Evolutionary conservation across 768 basidiomycete genomes (phyloP).

Genomic region (Porphyrellus cyaneotinctus): DNA sequence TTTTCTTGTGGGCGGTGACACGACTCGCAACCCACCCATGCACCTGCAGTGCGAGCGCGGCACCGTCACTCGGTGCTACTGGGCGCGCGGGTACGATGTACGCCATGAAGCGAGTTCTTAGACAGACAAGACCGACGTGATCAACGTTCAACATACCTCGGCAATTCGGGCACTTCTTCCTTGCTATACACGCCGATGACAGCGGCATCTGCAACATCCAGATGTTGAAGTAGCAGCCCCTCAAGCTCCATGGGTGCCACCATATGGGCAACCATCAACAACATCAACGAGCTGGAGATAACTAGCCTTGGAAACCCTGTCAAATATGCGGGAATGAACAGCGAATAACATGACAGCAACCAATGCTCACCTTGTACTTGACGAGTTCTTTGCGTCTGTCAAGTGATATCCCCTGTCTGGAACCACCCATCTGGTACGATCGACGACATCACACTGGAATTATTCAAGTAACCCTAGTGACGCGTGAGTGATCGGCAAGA

Average conservation of each 20-base stretch:
- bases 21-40: constrained; percentile 62
- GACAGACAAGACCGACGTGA: background rate
- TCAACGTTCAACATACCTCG: constrained; percentile 41
- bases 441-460: constrained; percentile 63
- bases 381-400: constrained; percentile 73
- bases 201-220: constrained; percentile 71
- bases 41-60: constrained; percentile 45
- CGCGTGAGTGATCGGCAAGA: background rate
- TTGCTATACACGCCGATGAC: constrained; percentile 72
- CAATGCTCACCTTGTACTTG: constrained; percentile 56
- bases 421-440: constrained; percentile 79
- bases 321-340: background rate
- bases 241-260: constrained; percentile 89
- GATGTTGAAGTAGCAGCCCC: constrained; percentile 66
- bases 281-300: background rate
- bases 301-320: constrained; percentile 71
- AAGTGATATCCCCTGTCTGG: constrained; percentile 86
- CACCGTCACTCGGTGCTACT: constrained; percentile 16
- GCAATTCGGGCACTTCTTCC: constrained; percentile 76
- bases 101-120: constrained; percentile 40
- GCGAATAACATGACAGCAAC: too few species aligned
- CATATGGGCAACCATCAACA: too few species aligned
- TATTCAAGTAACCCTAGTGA: constrained; percentile 70
- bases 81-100: constrained; percentile 43
- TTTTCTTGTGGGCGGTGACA: constrained; percentile 70